Base-by-base conservation (phyloP, 176 grass and related monocot species). In the Oryza meridionalis region DNA sequence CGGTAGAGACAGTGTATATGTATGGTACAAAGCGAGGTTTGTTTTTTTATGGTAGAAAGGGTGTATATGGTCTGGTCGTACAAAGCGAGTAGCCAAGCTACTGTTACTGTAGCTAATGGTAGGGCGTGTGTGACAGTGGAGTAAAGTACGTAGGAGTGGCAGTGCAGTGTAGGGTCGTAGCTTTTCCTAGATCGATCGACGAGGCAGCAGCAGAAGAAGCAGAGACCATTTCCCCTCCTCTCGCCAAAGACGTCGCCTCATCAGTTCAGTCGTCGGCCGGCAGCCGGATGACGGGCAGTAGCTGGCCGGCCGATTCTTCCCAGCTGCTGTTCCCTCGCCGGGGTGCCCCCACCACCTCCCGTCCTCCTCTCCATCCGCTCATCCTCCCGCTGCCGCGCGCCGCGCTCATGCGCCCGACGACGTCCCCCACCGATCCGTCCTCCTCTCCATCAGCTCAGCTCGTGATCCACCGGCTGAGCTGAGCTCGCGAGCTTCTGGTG, bases 121-220 rank as follows among this genome's bases (percentile, higher is more conserved):
- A 37, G 5, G 35, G 35, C 35, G 5, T 5, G 35, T 37, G 35
- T 5, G 1, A 37, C 35, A 37, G 35, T 7, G 6, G 35, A 37
- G 38, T 40, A 40, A 50, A 16, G 49, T 51, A 50, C 47, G 47
- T 51, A 49, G 46, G 46, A 49, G 11, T 49, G 46, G 12, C 10
- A 49, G 46, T 49, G 46, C 4, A 14, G 11, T 43, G 40, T 43
- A 45, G 47, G 3, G 47, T 51, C 33, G 4, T 5, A 51, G 47
- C 81, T 85, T 85, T 72, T 86, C 76, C 76, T 21, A 86, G 76
- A 85, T 38, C 37, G 76, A 85, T 38, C 37, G 37, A 38, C 37
- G 38, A 40, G 7, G 76, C 62, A 76, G 32, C 11, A 37, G 3
- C 29, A 31, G 29, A 40, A 40, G 44, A 46, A 46, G 44, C 44